Percentiles rank a stretch among this genome's conserved stretches.
These are phyloP conservation scores for Cladorrhinum samala DNA, from an alignment of 495 filamentous ascomycete species.

Conservation along the genomic window DNA sequence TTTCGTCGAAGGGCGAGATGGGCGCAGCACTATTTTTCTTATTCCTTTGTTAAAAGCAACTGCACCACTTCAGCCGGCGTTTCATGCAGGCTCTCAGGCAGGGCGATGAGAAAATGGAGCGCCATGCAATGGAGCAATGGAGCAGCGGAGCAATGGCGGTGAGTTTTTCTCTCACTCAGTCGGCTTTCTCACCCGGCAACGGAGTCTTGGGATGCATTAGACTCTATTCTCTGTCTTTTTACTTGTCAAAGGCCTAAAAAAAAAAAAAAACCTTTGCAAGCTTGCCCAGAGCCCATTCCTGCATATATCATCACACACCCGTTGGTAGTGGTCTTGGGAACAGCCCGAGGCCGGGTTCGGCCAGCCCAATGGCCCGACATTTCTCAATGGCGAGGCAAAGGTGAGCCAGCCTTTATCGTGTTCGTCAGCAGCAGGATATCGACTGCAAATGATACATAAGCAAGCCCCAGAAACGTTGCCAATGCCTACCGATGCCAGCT, in stretches of 20 bases:
- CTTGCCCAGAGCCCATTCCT: not conserved
- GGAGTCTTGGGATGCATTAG: not conserved
- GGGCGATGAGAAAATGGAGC: too few species aligned
- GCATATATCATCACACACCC: not conserved
- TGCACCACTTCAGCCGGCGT: not conserved
- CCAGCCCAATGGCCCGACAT: not conserved
- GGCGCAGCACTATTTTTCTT: not conserved
- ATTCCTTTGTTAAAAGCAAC: not conserved
- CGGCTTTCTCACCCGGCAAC: constrained; percentile 1
- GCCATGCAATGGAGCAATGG: not conserved
- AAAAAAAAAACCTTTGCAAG: too few species aligned
- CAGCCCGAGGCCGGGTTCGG: not conserved
- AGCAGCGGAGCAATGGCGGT: not conserved
- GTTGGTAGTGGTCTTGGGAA: not conserved
- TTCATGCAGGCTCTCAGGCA: constrained; percentile 1
- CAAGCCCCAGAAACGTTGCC: too few species aligned
- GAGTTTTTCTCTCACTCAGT: not conserved
- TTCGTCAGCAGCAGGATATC: not conserved
- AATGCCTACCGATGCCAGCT: too few species aligned
- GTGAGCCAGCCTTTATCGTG: not conserved
- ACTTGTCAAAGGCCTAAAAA: not conserved
- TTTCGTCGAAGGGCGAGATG: not conserved
- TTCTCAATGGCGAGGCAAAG: not conserved
- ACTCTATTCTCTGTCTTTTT: not conserved
- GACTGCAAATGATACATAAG: too few species aligned